Base-by-base conservation (phyloP, 306 rosid genomes). In the Vachellia collinsii region DNA sequence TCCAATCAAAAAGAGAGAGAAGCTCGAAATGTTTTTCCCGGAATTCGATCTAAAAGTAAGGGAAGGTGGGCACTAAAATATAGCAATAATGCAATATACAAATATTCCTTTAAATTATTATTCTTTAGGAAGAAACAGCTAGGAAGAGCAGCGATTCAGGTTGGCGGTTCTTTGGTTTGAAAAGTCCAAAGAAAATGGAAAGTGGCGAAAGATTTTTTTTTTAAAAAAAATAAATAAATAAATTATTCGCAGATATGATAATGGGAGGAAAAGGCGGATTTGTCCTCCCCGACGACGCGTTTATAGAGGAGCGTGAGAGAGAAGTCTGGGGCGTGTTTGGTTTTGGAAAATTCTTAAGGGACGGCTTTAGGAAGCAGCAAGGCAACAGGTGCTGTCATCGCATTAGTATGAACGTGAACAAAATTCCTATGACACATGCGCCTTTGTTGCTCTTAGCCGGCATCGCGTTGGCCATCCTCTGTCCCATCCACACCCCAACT, bases 111-210 rank as follows among this genome's bases (percentile, higher is more conserved):
- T 5, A 44, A 14, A 23, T 50, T 79, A 75, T 53, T 46, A 58
- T 42, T 42, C 10, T 71, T 36, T 77, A 72, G 36, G 34, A 53
- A 78, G 42, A 29, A 84, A 87, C 88, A 91, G 89, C 85, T 72
- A 83, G 66, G 85, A 78, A 73, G 75, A 62, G 79, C 22, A 78
- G 64, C 48, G 80, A 78, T 11, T 76, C 70, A 51, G 77, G 92
- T 81, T 92, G 94, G 92, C 91, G 89, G 89, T 84, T 73, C 80
- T 70, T 19, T 10, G 44, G 14, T 87, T 92, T 90, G 87, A 92
- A 84, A 75, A 92, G 92, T 89, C 85, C 71, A 34, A 64, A 34
- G 23, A 63, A 34, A 29, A 14, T 14, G 63, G 70, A 51, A 75
- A 79, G 54, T 19, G 71, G 13, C 29, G 17, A 50, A 47, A 11